Conservation (phyloP, 2,329 filamentous ascomycete species). For the Xylariaceae sp. region DNA sequence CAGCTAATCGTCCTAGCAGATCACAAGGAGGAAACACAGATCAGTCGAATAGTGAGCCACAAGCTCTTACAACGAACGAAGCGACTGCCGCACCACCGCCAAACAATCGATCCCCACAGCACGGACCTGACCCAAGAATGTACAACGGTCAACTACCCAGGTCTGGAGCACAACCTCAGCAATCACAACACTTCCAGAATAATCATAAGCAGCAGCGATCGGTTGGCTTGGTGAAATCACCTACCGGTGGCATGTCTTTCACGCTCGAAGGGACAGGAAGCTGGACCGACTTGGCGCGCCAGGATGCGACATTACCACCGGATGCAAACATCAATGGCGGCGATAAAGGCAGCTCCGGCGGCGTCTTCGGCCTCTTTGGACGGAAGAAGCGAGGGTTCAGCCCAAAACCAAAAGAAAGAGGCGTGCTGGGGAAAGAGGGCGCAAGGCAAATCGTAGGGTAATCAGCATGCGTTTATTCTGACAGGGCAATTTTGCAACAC, state of each 20-base stretch:
- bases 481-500: slow-evolving; percentile 17
- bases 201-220: slow-evolving; percentile 45
- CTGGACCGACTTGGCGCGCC: slow-evolving; percentile 86
- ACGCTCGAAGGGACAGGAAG: slow-evolving; percentile 84
- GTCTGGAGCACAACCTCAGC: slow-evolving; percentile 17
- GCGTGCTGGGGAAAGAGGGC: slow-evolving; percentile 91
- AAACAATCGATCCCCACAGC: slow-evolving; percentile 22
- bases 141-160: slow-evolving; percentile 10
- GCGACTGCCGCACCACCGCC: slow-evolving; percentile 37
- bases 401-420: slow-evolving; percentile 89
- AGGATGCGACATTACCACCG: slow-evolving; percentile 69
- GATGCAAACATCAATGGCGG: slow-evolving; percentile 57
- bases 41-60: slow-evolving; percentile 32
- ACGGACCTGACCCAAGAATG: slow-evolving; percentile 9
- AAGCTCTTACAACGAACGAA: slow-evolving; percentile 51
- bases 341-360: slow-evolving; percentile 58
- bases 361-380: slow-evolving; percentile 86
- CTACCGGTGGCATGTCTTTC: slow-evolving; percentile 82
- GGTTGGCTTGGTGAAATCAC: slow-evolving; percentile 64
- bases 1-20: slow-evolving; percentile 8
- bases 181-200: slow-evolving; percentile 34
- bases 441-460: slow-evolving; percentile 76
- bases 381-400: slow-evolving; percentile 90
- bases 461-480: slow-evolving; percentile 15
- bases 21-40: slow-evolving; percentile 6